These are phyloP conservation scores for Jacaranda mimosifolia DNA, from an alignment of 257 asterid genomes.

Conservation along the genomic window DNA sequence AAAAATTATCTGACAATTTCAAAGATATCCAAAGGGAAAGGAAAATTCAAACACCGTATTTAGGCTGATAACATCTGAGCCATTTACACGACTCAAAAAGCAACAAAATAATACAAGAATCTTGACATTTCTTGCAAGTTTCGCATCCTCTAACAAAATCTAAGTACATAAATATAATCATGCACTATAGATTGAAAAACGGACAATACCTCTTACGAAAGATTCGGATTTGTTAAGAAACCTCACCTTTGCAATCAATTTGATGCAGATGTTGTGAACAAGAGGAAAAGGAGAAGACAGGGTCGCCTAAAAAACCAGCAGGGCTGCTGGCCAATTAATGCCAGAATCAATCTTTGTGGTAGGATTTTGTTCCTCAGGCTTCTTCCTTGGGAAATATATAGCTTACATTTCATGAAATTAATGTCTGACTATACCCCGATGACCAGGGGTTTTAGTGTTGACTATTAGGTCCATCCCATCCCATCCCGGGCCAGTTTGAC, in stretches of 20 bases:
- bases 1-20: no score
- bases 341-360: background rate
- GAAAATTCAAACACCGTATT: no score
- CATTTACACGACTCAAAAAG: background rate
- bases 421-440: background rate
- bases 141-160: background rate
- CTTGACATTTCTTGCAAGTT: background rate
- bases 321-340: background rate
- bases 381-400: background rate
- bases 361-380: background rate
- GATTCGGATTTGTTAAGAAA: background rate
- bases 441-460: slow-evolving; percentile 37
- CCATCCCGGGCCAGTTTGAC: slow-evolving; percentile 9
- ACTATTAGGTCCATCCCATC: background rate
- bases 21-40: no score
- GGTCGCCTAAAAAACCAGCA: background rate
- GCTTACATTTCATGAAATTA: background rate
- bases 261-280: slow-evolving; percentile 12
- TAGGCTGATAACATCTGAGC: no score
- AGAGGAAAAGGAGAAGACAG: background rate
- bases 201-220: background rate
- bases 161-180: no score
- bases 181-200: no score
- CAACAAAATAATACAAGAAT: background rate
- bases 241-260: background rate